Evolutionary conservation across 2,329 filamentous ascomycete genomes (phyloP).

Genomic region (Plectosphaerella sp.): DNA sequence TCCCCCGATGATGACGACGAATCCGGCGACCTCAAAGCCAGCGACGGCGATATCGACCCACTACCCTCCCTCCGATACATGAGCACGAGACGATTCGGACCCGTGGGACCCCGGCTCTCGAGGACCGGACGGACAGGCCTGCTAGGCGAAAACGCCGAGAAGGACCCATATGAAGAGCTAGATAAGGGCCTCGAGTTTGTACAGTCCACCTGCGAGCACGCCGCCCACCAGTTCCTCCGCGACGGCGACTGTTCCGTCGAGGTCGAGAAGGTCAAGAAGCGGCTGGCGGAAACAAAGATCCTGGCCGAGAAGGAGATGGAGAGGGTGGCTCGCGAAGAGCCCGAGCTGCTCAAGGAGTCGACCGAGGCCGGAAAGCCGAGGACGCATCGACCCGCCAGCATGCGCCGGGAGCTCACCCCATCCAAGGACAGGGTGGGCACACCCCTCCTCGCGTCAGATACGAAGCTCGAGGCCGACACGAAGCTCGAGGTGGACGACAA

Average conservation of each 20-base stretch:
- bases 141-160: not conserved
- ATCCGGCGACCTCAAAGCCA: conserved; percentile 15
- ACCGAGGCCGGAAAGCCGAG: conserved; percentile 36
- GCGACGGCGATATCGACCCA: conserved; percentile 14
- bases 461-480: conserved; percentile 26
- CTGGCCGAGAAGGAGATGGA: conserved; percentile 57
- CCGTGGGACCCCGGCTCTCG: conserved; percentile 10
- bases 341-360: conserved; percentile 33
- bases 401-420: conserved; percentile 40
- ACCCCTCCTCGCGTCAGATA: conserved; percentile 7
- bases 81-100: conserved; percentile 26
- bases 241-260: conserved; percentile 81
- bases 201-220: conserved; percentile 78
- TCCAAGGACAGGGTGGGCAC: conserved; percentile 18
- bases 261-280: conserved; percentile 62
- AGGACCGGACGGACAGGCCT: conserved; percentile 11
- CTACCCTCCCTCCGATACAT: conserved; percentile 36
- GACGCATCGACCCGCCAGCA: conserved; percentile 47
- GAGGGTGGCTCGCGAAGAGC: conserved; percentile 49
- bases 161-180: conserved; percentile 63
- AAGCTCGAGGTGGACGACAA: conserved; percentile 12
- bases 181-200: conserved; percentile 77
- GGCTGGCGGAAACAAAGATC: conserved; percentile 59
- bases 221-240: conserved; percentile 84
- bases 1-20: conserved; percentile 45